Conservation (phyloP, 2,329 filamentous ascomycete genomes). For the Cercospora sesami region DNA sequence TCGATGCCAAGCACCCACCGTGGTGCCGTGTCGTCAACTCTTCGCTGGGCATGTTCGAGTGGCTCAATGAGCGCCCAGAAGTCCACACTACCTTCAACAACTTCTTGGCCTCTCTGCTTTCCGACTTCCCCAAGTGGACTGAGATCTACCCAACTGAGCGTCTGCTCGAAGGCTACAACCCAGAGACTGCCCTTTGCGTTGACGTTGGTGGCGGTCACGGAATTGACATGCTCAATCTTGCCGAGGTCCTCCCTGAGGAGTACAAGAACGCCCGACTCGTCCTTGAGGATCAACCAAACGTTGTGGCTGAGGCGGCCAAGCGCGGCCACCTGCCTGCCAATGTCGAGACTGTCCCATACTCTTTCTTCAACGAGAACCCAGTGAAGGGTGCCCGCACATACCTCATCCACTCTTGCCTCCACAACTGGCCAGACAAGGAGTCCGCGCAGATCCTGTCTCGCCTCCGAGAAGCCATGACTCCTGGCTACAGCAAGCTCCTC, state of each 20-base stretch:
- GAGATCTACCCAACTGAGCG: constrained; percentile 11
- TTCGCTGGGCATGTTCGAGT: constrained; percentile 12
- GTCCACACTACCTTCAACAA: constrained; percentile 10
- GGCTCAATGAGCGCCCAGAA: neutral
- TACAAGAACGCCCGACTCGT: constrained; percentile 1
- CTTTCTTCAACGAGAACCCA: constrained; percentile 26
- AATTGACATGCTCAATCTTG: constrained; percentile 16
- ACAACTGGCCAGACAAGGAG: constrained; percentile 28
- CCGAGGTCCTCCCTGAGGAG: neutral
- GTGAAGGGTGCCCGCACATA: constrained; percentile 34
- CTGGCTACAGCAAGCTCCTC: constrained; percentile 30
- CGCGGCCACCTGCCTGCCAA: neutral
- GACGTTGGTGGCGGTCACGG: constrained; percentile 31
- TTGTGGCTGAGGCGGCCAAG: neutral
- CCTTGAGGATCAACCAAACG: constrained; percentile 13
- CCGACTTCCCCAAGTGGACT: constrained; percentile 7
- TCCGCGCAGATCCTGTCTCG: constrained; percentile 22
- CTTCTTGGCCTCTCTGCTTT: constrained; percentile 13
- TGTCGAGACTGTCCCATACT: constrained; percentile 15
- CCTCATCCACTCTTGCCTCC: constrained; percentile 28
- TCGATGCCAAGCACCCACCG: constrained; percentile 9
- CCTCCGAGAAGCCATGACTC: constrained; percentile 29
- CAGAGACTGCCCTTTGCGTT: constrained; percentile 20
- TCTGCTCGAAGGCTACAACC: constrained; percentile 15
- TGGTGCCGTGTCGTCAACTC: constrained; percentile 14